Base-by-base conservation (phyloP, 345 rosid species). In the Garcia nutans region DNA sequence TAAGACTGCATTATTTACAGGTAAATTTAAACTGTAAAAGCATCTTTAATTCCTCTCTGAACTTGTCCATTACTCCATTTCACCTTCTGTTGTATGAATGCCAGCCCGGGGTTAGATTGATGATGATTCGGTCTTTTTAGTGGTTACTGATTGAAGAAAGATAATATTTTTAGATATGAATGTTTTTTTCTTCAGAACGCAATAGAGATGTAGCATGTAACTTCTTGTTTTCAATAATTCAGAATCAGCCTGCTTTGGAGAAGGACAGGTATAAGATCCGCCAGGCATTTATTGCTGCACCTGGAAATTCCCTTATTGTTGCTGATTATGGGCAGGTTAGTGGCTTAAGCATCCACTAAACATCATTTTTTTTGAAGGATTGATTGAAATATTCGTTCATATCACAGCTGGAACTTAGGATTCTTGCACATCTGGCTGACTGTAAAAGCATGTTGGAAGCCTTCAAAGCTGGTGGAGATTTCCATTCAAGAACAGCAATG, bases 211-310 rank as follows among this genome's bases (percentile, higher is more conserved):
- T 41, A 47, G 47, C 10, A 42, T 68, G 12, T 67, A 17, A 76
- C 37, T 67, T 63, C 52, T 65, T 49, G 1, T 42, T 61, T 79
- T 73, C 37, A 33, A 47, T 61, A 72, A 63, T 77, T 55, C 88
- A 96, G 99, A 96, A 96, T 78, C 99, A 96, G 74, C 99, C 99
- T 78, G 98, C 99, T 54, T 81, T 93, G 87, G 99, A 96, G 88
- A 96, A 96, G 85, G 99, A 96, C 76, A 88, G 99, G 65, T 96
- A 96, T 82, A 96, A 96, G 88, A 96, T 96, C 73, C 96, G 98
- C 68, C 92, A 92, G 82, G 97, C 99, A 79, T 96, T 96, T 80
- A 76, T 93, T 75, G 97, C 99, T 74, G 86, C 90, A 72, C 98
- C 97, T 13, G 97, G 95, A 84, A 93, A 90, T 82, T 92, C 98